Conservation (phyloP, 257 asterid species). For the Echites panduratus region DNA sequence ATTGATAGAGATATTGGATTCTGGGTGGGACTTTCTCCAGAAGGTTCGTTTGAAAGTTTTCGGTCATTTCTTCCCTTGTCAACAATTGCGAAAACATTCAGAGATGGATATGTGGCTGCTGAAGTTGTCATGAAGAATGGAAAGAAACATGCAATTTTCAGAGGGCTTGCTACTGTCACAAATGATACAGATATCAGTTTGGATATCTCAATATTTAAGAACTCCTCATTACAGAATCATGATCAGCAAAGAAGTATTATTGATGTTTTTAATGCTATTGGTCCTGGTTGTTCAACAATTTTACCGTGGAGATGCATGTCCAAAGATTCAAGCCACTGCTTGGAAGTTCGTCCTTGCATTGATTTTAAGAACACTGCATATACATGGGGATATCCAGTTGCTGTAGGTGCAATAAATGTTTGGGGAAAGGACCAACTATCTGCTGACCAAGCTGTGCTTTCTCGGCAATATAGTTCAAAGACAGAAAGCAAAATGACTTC, state of each 20-base stretch:
- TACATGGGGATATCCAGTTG: slow-evolving; percentile 83
- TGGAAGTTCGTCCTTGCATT: slow-evolving; percentile 75
- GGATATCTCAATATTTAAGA: slow-evolving; percentile 57
- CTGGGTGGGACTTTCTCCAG: slow-evolving; percentile 75
- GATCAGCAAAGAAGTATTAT: slow-evolving; percentile 34
- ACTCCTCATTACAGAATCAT: slow-evolving; percentile 30
- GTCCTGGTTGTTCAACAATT: slow-evolving; percentile 54
- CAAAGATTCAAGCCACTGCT: slow-evolving; percentile 55
- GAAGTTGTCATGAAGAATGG: slow-evolving; percentile 83
- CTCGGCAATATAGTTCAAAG: slow-evolving; percentile 66
- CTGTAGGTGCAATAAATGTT: slow-evolving; percentile 28
- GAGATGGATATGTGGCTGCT: slow-evolving; percentile 75
- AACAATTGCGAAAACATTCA: slow-evolving; percentile 61
- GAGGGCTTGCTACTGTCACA: slow-evolving; percentile 67
- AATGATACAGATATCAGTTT: slow-evolving; percentile 83
- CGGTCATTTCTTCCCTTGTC: slow-evolving; percentile 89
- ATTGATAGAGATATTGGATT: slow-evolving; percentile 70
- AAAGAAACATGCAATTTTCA: slow-evolving; percentile 71
- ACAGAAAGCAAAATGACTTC: slow-evolving; percentile 41
- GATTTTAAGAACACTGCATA: slow-evolving; percentile 52
- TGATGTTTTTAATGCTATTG: slow-evolving; percentile 36
- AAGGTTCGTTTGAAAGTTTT: slow-evolving; percentile 93
- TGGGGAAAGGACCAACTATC: slow-evolving; percentile 67
- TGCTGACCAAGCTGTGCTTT: slow-evolving; percentile 52
- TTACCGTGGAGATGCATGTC: slow-evolving; percentile 88